These are phyloP conservation scores for Dictyostelium brefeldianum DNA, from an alignment of 78 protist genomes.

Conservation along the genomic window DNA sequence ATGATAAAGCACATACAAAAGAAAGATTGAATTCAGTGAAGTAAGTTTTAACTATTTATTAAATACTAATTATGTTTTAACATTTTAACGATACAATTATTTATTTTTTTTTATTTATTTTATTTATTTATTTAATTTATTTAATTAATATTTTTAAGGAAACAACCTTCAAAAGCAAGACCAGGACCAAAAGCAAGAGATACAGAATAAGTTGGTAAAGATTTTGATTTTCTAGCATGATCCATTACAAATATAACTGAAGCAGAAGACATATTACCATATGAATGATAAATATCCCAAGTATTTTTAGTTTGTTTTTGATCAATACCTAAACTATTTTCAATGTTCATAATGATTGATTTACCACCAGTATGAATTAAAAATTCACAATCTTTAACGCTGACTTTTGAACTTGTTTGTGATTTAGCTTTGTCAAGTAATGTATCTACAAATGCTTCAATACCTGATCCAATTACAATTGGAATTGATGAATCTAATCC, in stretches of 20 bases:
- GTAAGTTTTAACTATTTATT: too few relatives aligned
- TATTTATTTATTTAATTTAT: not conserved
- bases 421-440: constrained; percentile 5
- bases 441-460: constrained; percentile 20
- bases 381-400: constrained; percentile 43
- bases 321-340: constrained; percentile 22
- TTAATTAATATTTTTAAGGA: constrained; percentile 28
- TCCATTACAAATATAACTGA: constrained; percentile 68
- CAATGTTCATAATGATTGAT: constrained; percentile 18
- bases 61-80: too few relatives aligned
- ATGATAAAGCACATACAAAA: too few relatives aligned
- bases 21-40: too few relatives aligned
- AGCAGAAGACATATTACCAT: constrained; percentile 70
- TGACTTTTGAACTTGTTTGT: not conserved
- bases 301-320: constrained; percentile 16
- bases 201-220: constrained; percentile 37
- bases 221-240: constrained; percentile 34
- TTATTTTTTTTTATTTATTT: not conserved
- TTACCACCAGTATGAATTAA: constrained; percentile 71
- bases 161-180: constrained; percentile 73
- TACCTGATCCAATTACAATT: constrained; percentile 11
- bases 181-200: constrained; percentile 71
- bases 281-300: constrained; percentile 51
- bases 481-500: constrained; percentile 35
- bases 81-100: too few relatives aligned